Conservation (phyloP, 2,329 filamentous ascomycete species). For the Aureobasidium sp. region DNA sequence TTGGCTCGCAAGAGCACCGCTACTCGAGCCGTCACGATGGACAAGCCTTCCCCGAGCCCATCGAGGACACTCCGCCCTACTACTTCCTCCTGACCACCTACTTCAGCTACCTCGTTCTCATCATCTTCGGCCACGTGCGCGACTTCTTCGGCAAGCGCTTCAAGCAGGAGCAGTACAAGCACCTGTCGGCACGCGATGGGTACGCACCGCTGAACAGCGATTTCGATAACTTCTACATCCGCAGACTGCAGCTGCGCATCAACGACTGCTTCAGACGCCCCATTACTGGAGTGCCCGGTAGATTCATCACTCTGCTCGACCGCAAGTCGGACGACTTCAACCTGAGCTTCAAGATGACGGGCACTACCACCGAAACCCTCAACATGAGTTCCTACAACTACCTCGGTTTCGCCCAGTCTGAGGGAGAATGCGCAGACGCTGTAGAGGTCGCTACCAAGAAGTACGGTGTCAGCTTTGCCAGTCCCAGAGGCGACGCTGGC, state of each 20-base stretch:
- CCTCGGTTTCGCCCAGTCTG: constrained; percentile 93
- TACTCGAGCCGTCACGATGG: constrained; percentile 86
- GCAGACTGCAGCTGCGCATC: constrained; percentile 84
- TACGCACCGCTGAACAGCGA: constrained; percentile 95
- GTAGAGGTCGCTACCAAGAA: constrained; percentile 78
- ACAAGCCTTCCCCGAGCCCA: constrained; percentile 65
- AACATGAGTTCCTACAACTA: constrained; percentile 99
- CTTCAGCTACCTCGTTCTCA: constrained; percentile 93
- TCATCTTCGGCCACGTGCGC: constrained; percentile 87
- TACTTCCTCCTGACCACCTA: constrained; percentile 97
- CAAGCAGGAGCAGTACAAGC: constrained; percentile 74
- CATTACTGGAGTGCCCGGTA: constrained; percentile 84
- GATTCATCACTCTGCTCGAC: constrained; percentile 87
- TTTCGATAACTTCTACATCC: constrained; percentile 97
- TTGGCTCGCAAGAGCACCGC: constrained; percentile 69
- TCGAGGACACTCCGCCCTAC: constrained; percentile 93
- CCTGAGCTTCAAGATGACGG: constrained; percentile 76
- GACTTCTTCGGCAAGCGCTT: constrained; percentile 98
- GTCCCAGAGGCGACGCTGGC: constrained; percentile 73
- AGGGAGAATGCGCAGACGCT: constrained; percentile 89
- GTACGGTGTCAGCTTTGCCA: constrained; percentile 75
- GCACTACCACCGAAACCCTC: constrained; percentile 84
- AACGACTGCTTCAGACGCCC: constrained; percentile 95
- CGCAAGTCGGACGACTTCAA: constrained; percentile 89
- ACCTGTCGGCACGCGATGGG: constrained; percentile 73